Conservation (phyloP, 805 yeast species). For the Ogataea henricii region DNA sequence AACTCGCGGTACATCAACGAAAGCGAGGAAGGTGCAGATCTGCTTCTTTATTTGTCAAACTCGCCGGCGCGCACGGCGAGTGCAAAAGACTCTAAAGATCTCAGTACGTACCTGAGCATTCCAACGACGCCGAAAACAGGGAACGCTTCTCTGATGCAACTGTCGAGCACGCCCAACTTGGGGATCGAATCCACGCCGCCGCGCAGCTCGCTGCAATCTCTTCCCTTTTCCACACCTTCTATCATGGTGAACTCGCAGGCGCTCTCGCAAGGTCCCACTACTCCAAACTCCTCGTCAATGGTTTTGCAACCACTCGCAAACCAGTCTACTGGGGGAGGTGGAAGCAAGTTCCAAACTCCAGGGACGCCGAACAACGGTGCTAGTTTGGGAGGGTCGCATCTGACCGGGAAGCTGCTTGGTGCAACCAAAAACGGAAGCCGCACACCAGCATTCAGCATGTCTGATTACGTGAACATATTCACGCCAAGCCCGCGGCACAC, state of each 20-base stretch:
- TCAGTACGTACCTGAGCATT: slow-evolving; percentile 19
- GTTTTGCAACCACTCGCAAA: slow-evolving; percentile 9
- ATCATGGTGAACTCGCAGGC: slow-evolving; percentile 17
- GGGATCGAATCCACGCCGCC: slow-evolving; percentile 32
- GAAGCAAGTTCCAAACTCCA: slow-evolving; percentile 15
- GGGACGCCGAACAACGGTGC: slow-evolving; percentile 19
- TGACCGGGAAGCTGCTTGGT: slow-evolving; percentile 15
- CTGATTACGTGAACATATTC: slow-evolving; percentile 77
- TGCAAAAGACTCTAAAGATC: slow-evolving; percentile 36
- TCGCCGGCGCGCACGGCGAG: slow-evolving; percentile 53
- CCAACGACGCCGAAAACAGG: slow-evolving; percentile 34
- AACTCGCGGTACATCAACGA: slow-evolving; percentile 29
- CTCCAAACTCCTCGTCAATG: slow-evolving; percentile 17
- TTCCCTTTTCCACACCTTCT: slow-evolving; percentile 28
- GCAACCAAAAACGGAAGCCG: slow-evolving; percentile 31
- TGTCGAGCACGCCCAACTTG: slow-evolving; percentile 23
- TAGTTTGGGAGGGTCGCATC: slow-evolving; percentile 3
- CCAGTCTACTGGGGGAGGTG: neutral
- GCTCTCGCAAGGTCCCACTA: slow-evolving; percentile 20
- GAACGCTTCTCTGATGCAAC: slow-evolving; percentile 18
- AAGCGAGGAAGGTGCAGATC: slow-evolving; percentile 72
- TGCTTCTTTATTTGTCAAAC: slow-evolving; percentile 78
- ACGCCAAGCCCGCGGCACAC: slow-evolving; percentile 64
- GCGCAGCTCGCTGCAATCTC: slow-evolving; percentile 19
- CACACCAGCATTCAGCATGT: slow-evolving; percentile 78